phyloP scores from a whole-genome alignment of 108 stramenopile species.

The Cylindrotheca fusiformis region DNA sequence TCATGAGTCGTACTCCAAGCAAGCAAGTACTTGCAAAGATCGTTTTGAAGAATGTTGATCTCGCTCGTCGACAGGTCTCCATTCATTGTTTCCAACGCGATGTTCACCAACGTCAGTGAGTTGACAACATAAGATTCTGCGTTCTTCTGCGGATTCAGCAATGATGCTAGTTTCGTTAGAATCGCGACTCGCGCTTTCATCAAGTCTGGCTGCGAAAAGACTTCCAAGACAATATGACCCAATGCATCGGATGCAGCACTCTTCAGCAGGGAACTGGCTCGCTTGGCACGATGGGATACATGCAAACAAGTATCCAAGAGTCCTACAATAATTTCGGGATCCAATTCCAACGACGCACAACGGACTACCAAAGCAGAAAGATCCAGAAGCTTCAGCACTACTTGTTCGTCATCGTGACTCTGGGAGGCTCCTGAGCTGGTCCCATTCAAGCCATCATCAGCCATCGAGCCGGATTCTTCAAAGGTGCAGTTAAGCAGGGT shows the following conservation, averaged over 20 bases:
- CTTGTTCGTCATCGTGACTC: conserved; percentile 61
- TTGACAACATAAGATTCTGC: conserved; percentile 65
- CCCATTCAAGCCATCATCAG: background rate
- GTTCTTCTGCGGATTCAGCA: conserved; percentile 83
- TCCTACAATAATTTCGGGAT: conserved; percentile 50
- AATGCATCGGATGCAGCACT: conserved; percentile 77
- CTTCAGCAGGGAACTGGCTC: conserved; percentile 49
- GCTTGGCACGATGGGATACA: conserved; percentile 62
- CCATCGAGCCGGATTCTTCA: conserved; percentile 37
- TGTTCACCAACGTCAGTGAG: conserved; percentile 86
- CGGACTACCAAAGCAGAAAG: conserved; percentile 72
- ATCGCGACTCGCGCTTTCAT: conserved; percentile 62
- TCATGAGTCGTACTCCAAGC: conserved; percentile 85
- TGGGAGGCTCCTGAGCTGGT: background rate
- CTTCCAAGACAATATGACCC: conserved; percentile 71
- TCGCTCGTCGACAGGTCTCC: conserved; percentile 42
- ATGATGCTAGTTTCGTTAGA: conserved; percentile 66
- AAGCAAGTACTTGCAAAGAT: conserved; percentile 90
- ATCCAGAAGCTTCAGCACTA: conserved; percentile 68
- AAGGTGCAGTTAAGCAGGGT: conserved; percentile 65
- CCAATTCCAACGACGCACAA: conserved; percentile 34
- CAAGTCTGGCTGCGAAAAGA: conserved; percentile 56
- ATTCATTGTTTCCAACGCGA: conserved; percentile 88
- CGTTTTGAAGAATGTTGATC: conserved; percentile 78
- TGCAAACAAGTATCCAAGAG: conserved; percentile 75